Percentiles rank a stretch among this genome's conserved stretches.
Conservation (phyloP, 805 yeast species). For the Grigorovia jiainica region DNA sequence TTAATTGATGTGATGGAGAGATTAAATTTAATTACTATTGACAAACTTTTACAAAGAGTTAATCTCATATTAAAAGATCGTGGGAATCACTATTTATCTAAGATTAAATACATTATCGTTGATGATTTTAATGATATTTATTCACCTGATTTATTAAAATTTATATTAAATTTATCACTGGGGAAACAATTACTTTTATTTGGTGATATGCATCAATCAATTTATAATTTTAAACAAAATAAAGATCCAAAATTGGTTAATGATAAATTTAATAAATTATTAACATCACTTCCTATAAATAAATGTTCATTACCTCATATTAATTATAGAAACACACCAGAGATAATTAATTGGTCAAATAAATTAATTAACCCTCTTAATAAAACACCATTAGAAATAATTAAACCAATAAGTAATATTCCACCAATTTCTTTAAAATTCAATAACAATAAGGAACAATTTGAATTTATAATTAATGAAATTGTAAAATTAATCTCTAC, state of each 20-base stretch:
- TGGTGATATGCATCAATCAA: slow-evolving; percentile 65
- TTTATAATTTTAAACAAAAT: slow-evolving; percentile 58
- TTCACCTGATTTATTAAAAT: slow-evolving; percentile 34
- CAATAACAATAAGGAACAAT: slow-evolving; percentile 13
- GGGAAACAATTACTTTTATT: slow-evolving; percentile 52
- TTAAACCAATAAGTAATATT: slow-evolving; percentile 12
- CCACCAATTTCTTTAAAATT: slow-evolving; percentile 10
- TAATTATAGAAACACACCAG: slow-evolving; percentile 55
- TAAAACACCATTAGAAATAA: no score
- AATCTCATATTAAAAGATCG: slow-evolving; percentile 42
- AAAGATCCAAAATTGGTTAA: no score
- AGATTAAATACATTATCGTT: no score
- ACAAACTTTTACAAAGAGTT: no score
- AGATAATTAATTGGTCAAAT: slow-evolving; percentile 31
- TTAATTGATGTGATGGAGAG: no score
- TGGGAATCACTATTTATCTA: no score
- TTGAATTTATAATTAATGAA: slow-evolving; percentile 16
- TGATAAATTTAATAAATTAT: neutral
- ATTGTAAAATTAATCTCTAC: slow-evolving; percentile 17
- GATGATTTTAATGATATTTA: slow-evolving; percentile 73
- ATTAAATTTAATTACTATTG: no score
- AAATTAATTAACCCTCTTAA: neutral
- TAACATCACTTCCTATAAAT: slow-evolving; percentile 1
- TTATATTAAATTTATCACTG: slow-evolving; percentile 33
- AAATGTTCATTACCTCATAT: slow-evolving; percentile 10